A percentile compares a stretch with the other conserved stretches of the same genome.
Conservation (phyloP, 148 eudicot species). For the Cornus controversa region DNA sequence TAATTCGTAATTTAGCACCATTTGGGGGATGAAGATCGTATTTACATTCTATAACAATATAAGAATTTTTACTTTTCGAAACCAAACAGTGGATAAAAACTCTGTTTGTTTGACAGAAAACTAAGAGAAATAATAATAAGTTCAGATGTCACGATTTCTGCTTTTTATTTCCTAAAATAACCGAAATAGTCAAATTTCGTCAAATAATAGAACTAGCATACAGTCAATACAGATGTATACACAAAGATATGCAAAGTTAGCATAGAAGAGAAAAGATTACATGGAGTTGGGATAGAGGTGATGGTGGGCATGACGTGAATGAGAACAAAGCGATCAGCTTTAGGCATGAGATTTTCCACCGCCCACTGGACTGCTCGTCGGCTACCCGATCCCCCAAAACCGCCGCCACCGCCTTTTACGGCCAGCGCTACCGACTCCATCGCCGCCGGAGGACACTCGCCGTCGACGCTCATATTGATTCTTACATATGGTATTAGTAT, state of each 20-base stretch:
- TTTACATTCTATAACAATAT: background rate
- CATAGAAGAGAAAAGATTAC: constrained; percentile 21
- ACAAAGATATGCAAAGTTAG: background rate
- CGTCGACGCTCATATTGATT: constrained; percentile 1
- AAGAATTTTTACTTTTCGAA: background rate
- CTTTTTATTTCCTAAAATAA: no score
- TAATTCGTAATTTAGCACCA: constrained; percentile 1
- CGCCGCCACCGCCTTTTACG: constrained; percentile 40
- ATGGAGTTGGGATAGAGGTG: constrained; percentile 58
- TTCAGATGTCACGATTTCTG: background rate
- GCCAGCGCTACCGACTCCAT: constrained; percentile 70
- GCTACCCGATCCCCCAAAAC: constrained; percentile 58
- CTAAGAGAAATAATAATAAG: background rate
- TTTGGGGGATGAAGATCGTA: background rate
- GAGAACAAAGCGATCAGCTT: constrained; percentile 50
- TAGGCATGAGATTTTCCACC: constrained; percentile 46
- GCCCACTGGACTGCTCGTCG: constrained; percentile 78
- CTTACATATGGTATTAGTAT: no score
- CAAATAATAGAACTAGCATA: background rate
- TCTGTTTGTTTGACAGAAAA: background rate
- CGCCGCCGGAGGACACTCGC: constrained; percentile 9
- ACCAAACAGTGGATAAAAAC: background rate
- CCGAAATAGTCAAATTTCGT: no score
- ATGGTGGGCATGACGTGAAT: constrained; percentile 69
- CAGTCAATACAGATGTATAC: background rate